phyloP scores from a whole-genome alignment of 1,284 basidiomycete species.

The Salmacisia buchloeana region DNA sequence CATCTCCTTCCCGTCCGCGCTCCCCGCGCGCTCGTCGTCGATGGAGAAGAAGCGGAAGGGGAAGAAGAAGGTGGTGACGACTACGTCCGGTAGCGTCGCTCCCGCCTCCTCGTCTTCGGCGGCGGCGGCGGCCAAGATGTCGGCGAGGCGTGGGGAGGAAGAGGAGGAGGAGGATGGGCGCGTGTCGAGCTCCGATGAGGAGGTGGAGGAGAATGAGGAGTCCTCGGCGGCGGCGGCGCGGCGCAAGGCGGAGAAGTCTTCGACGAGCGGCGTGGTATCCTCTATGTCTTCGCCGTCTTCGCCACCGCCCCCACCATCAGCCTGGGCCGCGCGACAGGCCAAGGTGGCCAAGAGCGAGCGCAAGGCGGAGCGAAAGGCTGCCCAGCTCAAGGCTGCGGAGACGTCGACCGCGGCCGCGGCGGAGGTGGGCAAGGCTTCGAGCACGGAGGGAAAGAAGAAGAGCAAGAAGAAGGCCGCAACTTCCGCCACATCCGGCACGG shows the following conservation, averaged over 20 bases:
- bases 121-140: neutral
- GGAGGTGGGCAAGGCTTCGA: neutral
- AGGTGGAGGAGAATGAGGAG: neutral
- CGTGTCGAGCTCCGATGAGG: slow-evolving; percentile 10
- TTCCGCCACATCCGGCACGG: too few species aligned
- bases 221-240: too few species aligned
- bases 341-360: slow-evolving; percentile 14
- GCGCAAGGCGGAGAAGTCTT: too few species aligned
- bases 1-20: slow-evolving; percentile 29
- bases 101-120: neutral
- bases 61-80: slow-evolving; percentile 18
- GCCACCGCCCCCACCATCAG: slow-evolving; percentile 7
- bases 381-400: neutral
- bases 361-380: slow-evolving; percentile 7
- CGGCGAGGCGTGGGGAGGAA: slow-evolving; percentile 1
- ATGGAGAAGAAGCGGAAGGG: slow-evolving; percentile 15
- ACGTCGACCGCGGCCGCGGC: neutral
- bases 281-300: too few species aligned
- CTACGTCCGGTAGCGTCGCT: neutral
- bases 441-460: neutral
- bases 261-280: too few species aligned
- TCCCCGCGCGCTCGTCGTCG: neutral
- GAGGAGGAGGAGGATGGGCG: too few species aligned
- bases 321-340: slow-evolving; percentile 8
- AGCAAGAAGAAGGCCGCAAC: neutral